phyloP scores from a whole-genome alignment of 352 stramenopile genomes.

The Pythium rhizo-oryzae region DNA sequence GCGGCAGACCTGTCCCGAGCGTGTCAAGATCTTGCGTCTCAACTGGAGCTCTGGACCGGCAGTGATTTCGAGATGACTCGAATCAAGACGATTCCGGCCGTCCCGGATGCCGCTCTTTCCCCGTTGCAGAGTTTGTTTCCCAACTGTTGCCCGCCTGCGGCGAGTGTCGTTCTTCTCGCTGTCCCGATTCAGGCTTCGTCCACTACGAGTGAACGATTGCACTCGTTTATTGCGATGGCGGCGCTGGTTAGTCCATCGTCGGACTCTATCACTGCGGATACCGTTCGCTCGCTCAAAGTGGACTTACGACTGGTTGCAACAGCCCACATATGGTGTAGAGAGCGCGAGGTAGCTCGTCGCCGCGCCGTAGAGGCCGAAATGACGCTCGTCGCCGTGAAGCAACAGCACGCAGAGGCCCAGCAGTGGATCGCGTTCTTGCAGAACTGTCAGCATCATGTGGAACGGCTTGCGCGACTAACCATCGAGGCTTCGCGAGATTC shows the following conservation, averaged over 20 bases:
- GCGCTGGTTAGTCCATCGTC: background rate
- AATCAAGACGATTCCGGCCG: background rate
- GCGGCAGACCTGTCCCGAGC: background rate
- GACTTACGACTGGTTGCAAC: slow-evolving; percentile 4
- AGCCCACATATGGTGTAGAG: background rate
- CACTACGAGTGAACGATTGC: too few species aligned
- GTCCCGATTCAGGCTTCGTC: too few species aligned
- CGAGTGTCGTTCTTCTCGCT: too few species aligned
- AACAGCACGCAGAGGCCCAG: slow-evolving; percentile 1
- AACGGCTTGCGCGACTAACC: background rate
- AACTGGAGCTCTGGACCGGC: background rate
- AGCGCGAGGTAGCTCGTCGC: background rate
- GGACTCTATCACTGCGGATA: background rate
- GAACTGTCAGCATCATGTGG: background rate
- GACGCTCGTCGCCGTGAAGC: background rate
- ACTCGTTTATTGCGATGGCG: background rate
- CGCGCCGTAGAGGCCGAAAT: slow-evolving; percentile 8
- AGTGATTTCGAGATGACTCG: background rate
- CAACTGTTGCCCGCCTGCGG: too few species aligned
- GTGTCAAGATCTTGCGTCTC: background rate
- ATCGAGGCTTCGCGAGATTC: background rate
- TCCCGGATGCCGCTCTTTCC: background rate
- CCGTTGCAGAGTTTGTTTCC: background rate
- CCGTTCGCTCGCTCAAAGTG: slow-evolving; percentile 1
- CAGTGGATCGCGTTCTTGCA: slow-evolving; percentile 24